Conservation (phyloP, 257 asterid species). For the Primulina tabacum region DNA sequence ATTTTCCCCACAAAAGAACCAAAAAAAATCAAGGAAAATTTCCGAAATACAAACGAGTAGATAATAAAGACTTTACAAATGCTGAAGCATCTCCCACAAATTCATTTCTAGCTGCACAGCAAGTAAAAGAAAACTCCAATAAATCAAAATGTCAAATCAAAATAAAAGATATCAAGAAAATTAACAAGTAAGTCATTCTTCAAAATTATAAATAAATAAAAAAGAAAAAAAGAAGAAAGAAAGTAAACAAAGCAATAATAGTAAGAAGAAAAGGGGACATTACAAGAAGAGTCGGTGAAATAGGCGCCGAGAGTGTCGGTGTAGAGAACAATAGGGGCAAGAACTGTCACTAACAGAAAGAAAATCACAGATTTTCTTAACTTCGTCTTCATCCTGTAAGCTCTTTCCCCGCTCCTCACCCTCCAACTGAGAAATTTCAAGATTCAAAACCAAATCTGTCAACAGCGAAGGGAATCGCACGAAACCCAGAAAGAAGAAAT, state of each 20-base stretch:
- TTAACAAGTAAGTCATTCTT: neutral
- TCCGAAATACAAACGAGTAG: neutral
- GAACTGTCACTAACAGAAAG: constrained; percentile 61
- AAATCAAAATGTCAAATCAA: neutral
- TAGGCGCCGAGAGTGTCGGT: constrained; percentile 56
- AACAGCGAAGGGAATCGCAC: neutral
- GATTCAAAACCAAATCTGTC: constrained; percentile 18
- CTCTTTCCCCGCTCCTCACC: constrained; percentile 6
- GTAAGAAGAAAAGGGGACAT: constrained; percentile 13
- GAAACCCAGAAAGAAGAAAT: constrained; percentile 18
- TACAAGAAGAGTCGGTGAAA: constrained; percentile 57
- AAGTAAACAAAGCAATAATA: neutral
- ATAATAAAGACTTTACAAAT: constrained; percentile 54
- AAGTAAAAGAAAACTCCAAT: constrained; percentile 16
- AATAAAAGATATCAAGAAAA: neutral
- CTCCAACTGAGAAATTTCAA: constrained; percentile 4
- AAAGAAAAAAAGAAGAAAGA: neutral
- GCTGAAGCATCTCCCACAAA: constrained; percentile 61
- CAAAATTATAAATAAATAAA: neutral
- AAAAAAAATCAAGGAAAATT: constrained; percentile 1
- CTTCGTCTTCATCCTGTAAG: constrained; percentile 44
- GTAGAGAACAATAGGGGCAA: constrained; percentile 69
- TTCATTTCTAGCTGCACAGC: constrained; percentile 56
- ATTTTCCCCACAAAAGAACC: neutral
- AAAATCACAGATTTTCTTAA: constrained; percentile 51